Conservation (phyloP, 2,329 filamentous ascomycete species). For the Aureobasidium sp. region DNA sequence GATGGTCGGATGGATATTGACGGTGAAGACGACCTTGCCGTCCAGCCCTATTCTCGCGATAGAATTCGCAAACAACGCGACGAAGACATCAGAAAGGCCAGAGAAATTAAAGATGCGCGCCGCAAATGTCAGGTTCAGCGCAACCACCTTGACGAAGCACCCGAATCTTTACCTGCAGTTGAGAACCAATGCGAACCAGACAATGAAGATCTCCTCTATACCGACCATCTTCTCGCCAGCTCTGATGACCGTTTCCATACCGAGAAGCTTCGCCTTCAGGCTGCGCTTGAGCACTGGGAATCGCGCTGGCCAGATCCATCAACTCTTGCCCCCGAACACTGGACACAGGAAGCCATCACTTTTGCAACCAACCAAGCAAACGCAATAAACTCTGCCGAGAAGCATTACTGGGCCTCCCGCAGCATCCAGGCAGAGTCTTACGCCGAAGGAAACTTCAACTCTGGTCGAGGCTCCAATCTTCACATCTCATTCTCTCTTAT, state of each 20-base stretch:
- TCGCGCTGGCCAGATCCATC: neutral
- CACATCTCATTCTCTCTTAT: neutral
- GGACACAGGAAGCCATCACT: neutral
- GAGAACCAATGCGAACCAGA: neutral
- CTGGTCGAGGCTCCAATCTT: neutral
- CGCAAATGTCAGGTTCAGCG: neutral
- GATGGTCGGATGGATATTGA: neutral
- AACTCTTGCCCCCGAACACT: neutral
- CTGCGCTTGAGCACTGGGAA: neutral
- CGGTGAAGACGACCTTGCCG: neutral
- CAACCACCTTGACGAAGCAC: neutral
- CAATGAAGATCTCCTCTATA: neutral
- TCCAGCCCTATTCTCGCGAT: neutral
- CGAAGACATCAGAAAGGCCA: neutral
- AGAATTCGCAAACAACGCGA: neutral
- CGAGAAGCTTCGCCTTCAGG: neutral
- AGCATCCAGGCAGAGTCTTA: neutral
- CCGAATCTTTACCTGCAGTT: neutral
- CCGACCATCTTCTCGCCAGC: neutral
- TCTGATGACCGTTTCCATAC: neutral
- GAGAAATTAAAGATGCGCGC: neutral
- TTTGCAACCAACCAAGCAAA: neutral
- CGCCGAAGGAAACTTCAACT: neutral
- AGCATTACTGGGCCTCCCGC: neutral
- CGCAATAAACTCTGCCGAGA: neutral